Evolutionary conservation across 2,329 filamentous ascomycete genomes (phyloP).

Genomic region (Ascochyta clinopodiicola): DNA sequence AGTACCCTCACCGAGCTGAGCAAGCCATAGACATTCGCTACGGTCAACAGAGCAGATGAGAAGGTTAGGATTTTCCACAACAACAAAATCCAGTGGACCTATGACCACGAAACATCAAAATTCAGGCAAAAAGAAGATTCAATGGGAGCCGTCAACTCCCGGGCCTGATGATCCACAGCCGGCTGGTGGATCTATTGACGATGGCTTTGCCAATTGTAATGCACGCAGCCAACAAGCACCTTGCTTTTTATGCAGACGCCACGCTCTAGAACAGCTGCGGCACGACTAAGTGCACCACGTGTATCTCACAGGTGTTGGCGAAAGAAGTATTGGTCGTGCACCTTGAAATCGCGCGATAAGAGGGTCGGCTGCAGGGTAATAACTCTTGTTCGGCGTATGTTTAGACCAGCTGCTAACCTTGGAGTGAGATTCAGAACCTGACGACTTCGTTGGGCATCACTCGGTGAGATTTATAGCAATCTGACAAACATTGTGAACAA

Average conservation of each 20-base stretch:
- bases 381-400: background rate
- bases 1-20: too few relatives aligned
- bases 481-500: background rate
- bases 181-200: background rate
- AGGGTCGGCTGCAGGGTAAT: background rate
- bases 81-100: too few relatives aligned
- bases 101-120: background rate
- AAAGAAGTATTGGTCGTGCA: background rate
- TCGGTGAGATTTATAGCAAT: too few relatives aligned
- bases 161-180: background rate
- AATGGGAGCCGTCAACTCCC: background rate
- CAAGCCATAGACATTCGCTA: too few relatives aligned
- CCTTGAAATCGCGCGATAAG: background rate
- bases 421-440: background rate
- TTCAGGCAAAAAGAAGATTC: background rate
- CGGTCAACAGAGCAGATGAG: background rate
- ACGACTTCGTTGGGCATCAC: background rate
- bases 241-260: background rate
- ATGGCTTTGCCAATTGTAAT: background rate
- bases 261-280: too few relatives aligned
- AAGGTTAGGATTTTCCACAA: background rate
- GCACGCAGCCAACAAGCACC: background rate
- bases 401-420: background rate
- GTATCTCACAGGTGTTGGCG: background rate
- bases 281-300: background rate